Evolutionary conservation across 106 monocot genomes (phyloP).

Genomic region (Phalaenopsis aphrodite): DNA sequence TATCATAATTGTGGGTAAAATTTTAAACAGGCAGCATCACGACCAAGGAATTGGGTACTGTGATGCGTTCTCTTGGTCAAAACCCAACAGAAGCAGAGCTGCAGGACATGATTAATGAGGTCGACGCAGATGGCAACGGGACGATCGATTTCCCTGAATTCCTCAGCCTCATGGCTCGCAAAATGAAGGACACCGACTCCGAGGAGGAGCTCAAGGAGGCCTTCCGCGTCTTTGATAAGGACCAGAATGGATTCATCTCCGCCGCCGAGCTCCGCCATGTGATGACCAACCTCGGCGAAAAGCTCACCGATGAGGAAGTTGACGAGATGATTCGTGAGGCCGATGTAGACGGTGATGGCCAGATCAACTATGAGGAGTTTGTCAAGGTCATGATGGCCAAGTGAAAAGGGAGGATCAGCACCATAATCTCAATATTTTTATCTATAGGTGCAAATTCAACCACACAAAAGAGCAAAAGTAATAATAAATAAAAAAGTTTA

Average conservation of each 20-base stretch:
- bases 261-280: neutral
- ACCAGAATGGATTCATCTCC: too few relatives aligned
- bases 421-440: too few relatives aligned
- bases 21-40: constrained; percentile 20
- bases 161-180: constrained; percentile 31
- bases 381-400: constrained; percentile 8
- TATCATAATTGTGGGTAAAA: too few relatives aligned
- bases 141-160: constrained; percentile 31
- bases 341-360: neutral
- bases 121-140: constrained; percentile 29
- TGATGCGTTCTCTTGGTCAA: constrained; percentile 33
- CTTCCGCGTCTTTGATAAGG: too few relatives aligned
- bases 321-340: too few relatives aligned
- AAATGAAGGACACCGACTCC: constrained; percentile 20
- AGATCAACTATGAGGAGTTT: constrained; percentile 4
- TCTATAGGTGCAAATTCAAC: too few relatives aligned
- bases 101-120: constrained; percentile 3
- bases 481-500: too few relatives aligned
- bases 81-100: too few relatives aligned
- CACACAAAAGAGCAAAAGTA: too few relatives aligned
- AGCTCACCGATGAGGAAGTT: constrained; percentile 14
- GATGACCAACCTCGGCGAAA: constrained; percentile 7
- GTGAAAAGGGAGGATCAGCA: neutral
- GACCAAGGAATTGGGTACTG: constrained; percentile 30
- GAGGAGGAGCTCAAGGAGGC: neutral